These are phyloP conservation scores for Curvularia eragrostidis DNA, from an alignment of 2,329 filamentous ascomycete species.

Conservation along the genomic window DNA sequence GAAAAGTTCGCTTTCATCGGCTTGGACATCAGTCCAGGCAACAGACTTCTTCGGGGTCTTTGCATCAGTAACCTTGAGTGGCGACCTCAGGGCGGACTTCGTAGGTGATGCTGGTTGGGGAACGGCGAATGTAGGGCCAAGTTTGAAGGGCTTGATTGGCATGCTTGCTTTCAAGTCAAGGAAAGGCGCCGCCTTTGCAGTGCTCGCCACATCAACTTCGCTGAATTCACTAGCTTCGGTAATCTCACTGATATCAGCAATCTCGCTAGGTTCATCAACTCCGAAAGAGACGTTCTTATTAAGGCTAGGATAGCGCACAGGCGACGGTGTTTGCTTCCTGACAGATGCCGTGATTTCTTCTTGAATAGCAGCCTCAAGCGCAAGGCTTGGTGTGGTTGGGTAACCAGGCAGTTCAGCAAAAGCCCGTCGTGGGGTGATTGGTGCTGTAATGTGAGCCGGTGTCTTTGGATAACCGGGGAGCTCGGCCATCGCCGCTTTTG, in stretches of 20 bases:
- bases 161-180: constrained; percentile 19
- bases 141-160: constrained; percentile 27
- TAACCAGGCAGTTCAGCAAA: constrained; percentile 34
- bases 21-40: constrained; percentile 36
- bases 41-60: constrained; percentile 50
- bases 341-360: constrained; percentile 35
- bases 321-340: constrained; percentile 37
- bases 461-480: constrained; percentile 36
- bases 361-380: constrained; percentile 35
- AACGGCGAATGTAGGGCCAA: constrained; percentile 15
- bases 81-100: constrained; percentile 48
- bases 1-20: constrained; percentile 32
- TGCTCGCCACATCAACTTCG: constrained; percentile 22
- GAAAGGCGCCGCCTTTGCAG: constrained; percentile 19
- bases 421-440: constrained; percentile 27
- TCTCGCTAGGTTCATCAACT: constrained; percentile 15
- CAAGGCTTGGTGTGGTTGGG: constrained; percentile 32
- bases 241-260: constrained; percentile 22
- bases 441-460: constrained; percentile 30
- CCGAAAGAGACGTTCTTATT: constrained; percentile 24
- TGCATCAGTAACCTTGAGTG: constrained; percentile 35
- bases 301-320: constrained; percentile 17
- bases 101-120: constrained; percentile 31
- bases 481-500: constrained; percentile 21
- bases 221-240: constrained; percentile 24